Evolutionary conservation across 169 alveolate species (phyloP), one percentile per base, ranked within the genome.

Genomic region (Cryptosporidium bovis): DNA sequence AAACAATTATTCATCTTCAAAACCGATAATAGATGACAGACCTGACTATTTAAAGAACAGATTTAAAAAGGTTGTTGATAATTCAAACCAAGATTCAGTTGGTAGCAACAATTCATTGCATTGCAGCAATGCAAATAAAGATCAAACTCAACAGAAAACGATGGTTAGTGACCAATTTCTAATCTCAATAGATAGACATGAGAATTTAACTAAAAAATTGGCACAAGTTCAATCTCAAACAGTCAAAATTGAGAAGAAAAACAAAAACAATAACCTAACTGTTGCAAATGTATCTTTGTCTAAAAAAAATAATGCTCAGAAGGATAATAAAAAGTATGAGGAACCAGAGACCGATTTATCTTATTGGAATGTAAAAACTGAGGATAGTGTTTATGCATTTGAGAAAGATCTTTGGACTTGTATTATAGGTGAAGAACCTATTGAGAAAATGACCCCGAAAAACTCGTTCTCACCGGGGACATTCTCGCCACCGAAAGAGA

Each of bases 31-130:
- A 15, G 87, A 77, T 18, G 71, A 62, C 24, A 77, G 87, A 46
- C 87, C 87, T 8, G 87, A 77, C 71, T 77, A 77, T 6, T 5
- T 77, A 8, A 77, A 56, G 51, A 77, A 77, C 48, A 58, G 87
- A 62, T 77, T 77, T 24, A 77, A 60, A 40, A 77, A 77, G 65
- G 51, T 15, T 24, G 66, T 64, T 12, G 65, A 56, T 8, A 1
- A 13, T 6, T 40, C 48, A 3, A 40, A 1, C 48, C 48, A 40
- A 8, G 48, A 40, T 8, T 40, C 48, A 8, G 1, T 3, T 40
- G 48, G 48, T 8, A 8, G 0, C 1, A 8, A 3, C 48, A 40
- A 40, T 8, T 8, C 48, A 8, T 8, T 8, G 4, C 48, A 3
- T 8, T 8, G 10, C 48, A 64, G 12, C 24, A 5, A 18, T 8